phyloP scores from a whole-genome alignment of 2,329 filamentous ascomycete genomes.

The Claviceps paspali region DNA sequence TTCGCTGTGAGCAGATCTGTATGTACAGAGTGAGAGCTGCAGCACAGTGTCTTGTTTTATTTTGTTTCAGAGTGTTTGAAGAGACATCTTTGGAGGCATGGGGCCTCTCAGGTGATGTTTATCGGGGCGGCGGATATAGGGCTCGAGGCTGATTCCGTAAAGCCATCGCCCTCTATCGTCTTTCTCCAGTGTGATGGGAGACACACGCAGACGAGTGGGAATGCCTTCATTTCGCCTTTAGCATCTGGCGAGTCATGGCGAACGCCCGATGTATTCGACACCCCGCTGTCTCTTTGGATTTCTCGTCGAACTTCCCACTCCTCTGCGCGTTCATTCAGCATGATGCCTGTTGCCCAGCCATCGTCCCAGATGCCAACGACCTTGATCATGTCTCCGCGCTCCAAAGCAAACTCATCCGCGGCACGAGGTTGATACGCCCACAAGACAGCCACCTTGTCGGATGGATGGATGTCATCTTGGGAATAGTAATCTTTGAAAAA shows the following conservation, averaged over 20 bases:
- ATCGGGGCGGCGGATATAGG: constrained; percentile 10
- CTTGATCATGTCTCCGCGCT: constrained; percentile 95
- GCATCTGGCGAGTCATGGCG: constrained; percentile 47
- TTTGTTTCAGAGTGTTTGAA: neutral
- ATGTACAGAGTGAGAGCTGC: constrained; percentile 2
- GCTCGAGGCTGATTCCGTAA: constrained; percentile 45
- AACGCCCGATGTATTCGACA: constrained; percentile 62
- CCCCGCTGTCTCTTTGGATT: constrained; percentile 78
- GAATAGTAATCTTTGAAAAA: constrained; percentile 99
- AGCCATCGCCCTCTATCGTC: constrained; percentile 81
- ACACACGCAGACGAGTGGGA: constrained; percentile 92
- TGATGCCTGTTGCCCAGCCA: constrained; percentile 89
- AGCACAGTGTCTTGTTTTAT: neutral
- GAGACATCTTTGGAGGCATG: neutral
- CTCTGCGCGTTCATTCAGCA: constrained; percentile 69
- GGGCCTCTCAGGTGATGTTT: constrained; percentile 3
- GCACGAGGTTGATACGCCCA: constrained; percentile 97
- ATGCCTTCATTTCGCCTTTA: constrained; percentile 82
- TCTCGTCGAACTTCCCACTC: constrained; percentile 71
- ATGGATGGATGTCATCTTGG: constrained; percentile 84
- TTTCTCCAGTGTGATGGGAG: constrained; percentile 91
- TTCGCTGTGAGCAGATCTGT: constrained; percentile 1
- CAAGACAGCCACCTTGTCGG: constrained; percentile 76
- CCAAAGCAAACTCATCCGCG: constrained; percentile 80
- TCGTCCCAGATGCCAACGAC: constrained; percentile 98